phyloP scores from a whole-genome alignment of 2,329 filamentous ascomycete genomes.

The Colletotrichum camelliae region DNA sequence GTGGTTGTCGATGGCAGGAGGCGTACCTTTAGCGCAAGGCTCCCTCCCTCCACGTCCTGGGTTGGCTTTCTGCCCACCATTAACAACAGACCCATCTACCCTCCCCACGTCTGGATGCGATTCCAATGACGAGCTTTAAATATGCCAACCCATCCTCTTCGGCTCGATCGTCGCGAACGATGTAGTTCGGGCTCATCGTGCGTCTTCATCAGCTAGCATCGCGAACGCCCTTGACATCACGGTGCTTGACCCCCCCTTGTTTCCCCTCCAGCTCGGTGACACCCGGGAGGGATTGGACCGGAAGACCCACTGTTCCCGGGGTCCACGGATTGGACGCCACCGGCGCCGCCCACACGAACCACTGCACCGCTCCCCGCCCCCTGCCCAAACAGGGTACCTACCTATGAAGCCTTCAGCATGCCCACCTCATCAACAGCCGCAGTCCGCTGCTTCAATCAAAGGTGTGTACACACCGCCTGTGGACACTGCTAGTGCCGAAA shows the following conservation, averaged over 20 bases:
- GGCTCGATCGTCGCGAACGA: neutral
- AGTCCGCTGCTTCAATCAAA: neutral
- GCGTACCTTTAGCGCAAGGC: neutral
- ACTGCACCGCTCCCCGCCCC: neutral
- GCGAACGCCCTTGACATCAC: neutral
- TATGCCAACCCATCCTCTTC: neutral
- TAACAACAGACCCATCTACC: neutral
- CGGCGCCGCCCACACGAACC: neutral
- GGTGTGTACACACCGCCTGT: neutral
- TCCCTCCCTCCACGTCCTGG: neutral
- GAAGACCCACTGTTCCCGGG: neutral
- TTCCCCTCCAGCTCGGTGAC: neutral
- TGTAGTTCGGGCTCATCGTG: neutral
- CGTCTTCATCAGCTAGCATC: neutral
- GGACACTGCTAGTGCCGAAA: neutral
- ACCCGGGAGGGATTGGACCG: neutral
- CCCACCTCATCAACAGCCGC: slow-evolving; percentile 5
- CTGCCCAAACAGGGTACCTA: neutral
- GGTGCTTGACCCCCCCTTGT: neutral
- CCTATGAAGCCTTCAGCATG: neutral
- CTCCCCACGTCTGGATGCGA: neutral
- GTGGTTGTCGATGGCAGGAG: neutral
- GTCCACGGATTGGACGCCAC: neutral
- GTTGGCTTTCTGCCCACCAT: neutral
- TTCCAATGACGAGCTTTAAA: neutral